These are phyloP conservation scores for Agarophyton chilense DNA, from an alignment of 23 red algal species.

Conservation along the genomic window DNA sequence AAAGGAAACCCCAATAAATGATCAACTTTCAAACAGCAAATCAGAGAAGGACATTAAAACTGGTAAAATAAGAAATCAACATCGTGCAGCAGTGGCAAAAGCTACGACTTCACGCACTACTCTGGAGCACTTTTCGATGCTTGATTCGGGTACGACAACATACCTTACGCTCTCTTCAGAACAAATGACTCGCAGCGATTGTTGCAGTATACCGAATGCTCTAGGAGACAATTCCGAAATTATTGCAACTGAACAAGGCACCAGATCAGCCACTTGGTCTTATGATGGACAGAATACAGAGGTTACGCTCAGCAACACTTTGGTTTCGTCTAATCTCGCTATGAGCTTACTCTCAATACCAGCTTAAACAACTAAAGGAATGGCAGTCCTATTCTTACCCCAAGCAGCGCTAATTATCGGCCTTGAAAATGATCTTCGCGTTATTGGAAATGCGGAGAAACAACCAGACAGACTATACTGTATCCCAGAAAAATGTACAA, in stretches of 20 bases:
- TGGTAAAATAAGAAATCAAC: neutral
- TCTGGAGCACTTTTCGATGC: neutral
- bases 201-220: neutral
- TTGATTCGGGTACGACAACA: conserved; percentile 48
- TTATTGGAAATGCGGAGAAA: conserved; percentile 15
- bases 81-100: conserved; percentile 21
- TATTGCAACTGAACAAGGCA: conserved; percentile 11
- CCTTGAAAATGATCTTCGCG: neutral
- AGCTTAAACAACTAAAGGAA: conserved; percentile 28
- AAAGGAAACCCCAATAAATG: no score
- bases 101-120: neutral
- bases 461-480: conserved; percentile 39
- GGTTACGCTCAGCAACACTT: conserved; percentile 12
- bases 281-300: neutral
- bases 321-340: conserved; percentile 10
- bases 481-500: conserved; percentile 11
- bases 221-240: conserved; percentile 34
- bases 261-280: neutral
- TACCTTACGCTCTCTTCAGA: no score
- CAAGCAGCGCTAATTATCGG: conserved; percentile 22
- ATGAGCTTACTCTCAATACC: conserved; percentile 48
- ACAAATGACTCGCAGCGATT: no score
- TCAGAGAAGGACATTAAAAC: conserved; percentile 27
- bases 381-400: conserved; percentile 14
- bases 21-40: no score